Base-by-base conservation (phyloP, 768 basidiomycete species). In the Mycena indigotica region DNA sequence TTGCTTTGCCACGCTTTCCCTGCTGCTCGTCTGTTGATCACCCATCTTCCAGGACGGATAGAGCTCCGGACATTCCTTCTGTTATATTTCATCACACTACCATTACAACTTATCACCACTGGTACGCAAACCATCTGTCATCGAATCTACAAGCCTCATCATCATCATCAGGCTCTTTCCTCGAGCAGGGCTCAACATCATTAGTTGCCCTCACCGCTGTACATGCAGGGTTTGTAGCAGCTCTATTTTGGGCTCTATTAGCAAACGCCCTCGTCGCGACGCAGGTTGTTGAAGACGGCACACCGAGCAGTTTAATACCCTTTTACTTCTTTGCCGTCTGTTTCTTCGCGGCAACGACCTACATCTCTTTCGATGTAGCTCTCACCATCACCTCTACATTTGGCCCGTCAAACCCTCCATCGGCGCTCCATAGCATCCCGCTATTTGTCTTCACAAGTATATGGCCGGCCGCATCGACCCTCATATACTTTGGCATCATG, bases 281-380 rank as follows among this genome's bases (percentile, higher is more conserved):
- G n/a, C 96, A 98, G 72, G 69, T 95, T 49, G 90, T 98, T 53
- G 96, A 98, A 70, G 96, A 92, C 66, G 96, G 94, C 5, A 91
- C 91, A 0, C 74, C 86, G 29, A 83, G 83, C 63, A 83, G 87
- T 57, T 60, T 91, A 48, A 73, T 89, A 53, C 91, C 92, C 2
- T 83, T 87, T 63, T 75, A 73, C 57, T 74, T 86, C 51, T 69
- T 92, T 63, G 63, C 79, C 0, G 4, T 82, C 25, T 75, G 82
- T 13, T 79, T 92, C 62, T 88, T 95, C 68, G 84, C 77, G 5
- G 82, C 84, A 2, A 89, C 91, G 1, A 80, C 83, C 3, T 98
- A 96, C 72, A 88, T 98, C 70, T 82, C 88, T 0, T 82, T 97
- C 61, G 95, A 98, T 67, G 82, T 88, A 38, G 91, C 79, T 0